These are phyloP conservation scores for Picochlorum sp. DNA, from an alignment of 139 green algal genomes.

Conservation along the genomic window DNA sequence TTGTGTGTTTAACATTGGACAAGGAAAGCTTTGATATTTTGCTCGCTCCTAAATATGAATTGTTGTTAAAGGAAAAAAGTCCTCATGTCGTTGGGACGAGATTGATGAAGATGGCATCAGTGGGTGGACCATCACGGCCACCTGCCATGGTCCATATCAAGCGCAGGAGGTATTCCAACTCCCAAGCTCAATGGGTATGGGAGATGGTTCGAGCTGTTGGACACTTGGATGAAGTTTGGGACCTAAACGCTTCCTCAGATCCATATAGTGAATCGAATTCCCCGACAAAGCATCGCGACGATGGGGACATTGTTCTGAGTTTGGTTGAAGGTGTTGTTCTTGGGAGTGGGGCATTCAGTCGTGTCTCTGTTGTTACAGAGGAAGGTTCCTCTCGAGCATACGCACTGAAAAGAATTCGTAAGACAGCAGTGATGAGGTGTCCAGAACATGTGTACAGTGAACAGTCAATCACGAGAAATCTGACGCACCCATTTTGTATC, in stretches of 20 bases:
- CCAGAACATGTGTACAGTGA: conserved; percentile 93
- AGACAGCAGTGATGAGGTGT: conserved; percentile 80
- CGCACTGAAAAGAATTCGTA: conserved; percentile 91
- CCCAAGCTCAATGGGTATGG: conserved; percentile 38
- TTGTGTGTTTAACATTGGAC: conserved; percentile 70
- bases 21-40: conserved; percentile 73
- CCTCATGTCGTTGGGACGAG: conserved; percentile 65
- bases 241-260: conserved; percentile 39
- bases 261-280: conserved; percentile 1
- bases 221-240: conserved; percentile 82
- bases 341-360: conserved; percentile 78
- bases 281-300: neutral
- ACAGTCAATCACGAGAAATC: conserved; percentile 87
- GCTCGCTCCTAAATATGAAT: conserved; percentile 72
- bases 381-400: conserved; percentile 58
- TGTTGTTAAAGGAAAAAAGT: conserved; percentile 80
- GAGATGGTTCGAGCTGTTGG: conserved; percentile 72
- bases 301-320: neutral
- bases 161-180: conserved; percentile 40
- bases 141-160: conserved; percentile 72
- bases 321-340: conserved; percentile 66
- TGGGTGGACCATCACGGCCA: conserved; percentile 40
- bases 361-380: conserved; percentile 64
- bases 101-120: conserved; percentile 56
- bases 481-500: conserved; percentile 90